Conservation (phyloP, 805 yeast genomes). For the Yamadazyma akitaensis region DNA sequence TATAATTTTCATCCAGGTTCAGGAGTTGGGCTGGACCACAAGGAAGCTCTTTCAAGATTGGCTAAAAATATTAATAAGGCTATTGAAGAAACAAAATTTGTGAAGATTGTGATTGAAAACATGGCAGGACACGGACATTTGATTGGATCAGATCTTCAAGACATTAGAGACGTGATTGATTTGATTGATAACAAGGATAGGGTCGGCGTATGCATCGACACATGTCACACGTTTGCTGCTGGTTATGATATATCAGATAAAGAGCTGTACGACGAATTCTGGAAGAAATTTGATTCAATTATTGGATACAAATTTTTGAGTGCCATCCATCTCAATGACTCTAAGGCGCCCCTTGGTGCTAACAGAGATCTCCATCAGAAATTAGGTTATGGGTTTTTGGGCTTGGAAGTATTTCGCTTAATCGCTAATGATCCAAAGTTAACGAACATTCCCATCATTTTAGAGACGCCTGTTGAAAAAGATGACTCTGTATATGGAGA, state of each 20-base stretch:
- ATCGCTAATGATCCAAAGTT: constrained; percentile 68
- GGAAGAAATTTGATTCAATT: constrained; percentile 69
- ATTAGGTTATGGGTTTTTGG: constrained; percentile 85
- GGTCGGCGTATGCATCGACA: constrained; percentile 95
- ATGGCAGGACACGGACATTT: constrained; percentile 98
- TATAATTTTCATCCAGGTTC: constrained; percentile 96
- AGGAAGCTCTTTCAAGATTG: constrained; percentile 58
- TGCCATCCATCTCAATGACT: constrained; percentile 89
- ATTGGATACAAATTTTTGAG: constrained; percentile 74
- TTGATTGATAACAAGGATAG: constrained; percentile 75
- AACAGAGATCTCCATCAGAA: constrained; percentile 89
- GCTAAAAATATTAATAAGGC: constrained; percentile 83
- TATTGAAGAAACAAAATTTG: constrained; percentile 66
- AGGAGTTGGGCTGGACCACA: constrained; percentile 64
- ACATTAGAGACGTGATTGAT: constrained; percentile 69
- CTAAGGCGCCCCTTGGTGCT: constrained; percentile 89
- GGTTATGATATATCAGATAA: constrained; percentile 81
- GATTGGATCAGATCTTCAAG: constrained; percentile 79
- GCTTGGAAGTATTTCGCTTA: constrained; percentile 77
- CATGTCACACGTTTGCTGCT: constrained; percentile 95
- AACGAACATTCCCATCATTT: constrained; percentile 66
- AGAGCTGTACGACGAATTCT: constrained; percentile 58
- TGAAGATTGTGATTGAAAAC: constrained; percentile 87
- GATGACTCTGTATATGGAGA: constrained; percentile 70
- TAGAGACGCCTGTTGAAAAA: constrained; percentile 80